Base-by-base conservation (phyloP, 345 rosid genomes). In the Excoecaria cochinchinensis region DNA sequence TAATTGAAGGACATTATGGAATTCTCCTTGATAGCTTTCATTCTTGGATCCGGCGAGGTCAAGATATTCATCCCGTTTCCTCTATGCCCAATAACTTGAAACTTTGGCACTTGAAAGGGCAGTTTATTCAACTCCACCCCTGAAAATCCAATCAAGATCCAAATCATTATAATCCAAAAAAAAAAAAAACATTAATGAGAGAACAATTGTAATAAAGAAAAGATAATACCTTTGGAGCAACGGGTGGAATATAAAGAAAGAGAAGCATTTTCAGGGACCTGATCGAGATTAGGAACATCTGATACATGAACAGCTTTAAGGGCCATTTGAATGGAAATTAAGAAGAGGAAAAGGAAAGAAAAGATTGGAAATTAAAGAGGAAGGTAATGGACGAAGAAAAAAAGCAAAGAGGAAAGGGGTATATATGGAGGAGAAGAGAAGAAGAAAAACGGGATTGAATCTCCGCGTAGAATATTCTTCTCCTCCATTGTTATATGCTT, bases 31-130 rank as follows among this genome's bases (percentile, higher is more conserved):
- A 89, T 74, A 25, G 85, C 89, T 82, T 68, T 86, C 87, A 86
- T 85, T 78, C 97, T 93, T 71, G 47, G 69, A 78, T 96, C 97
- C 40, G 80, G 46, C 0, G 96, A 84, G 40, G 87, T 89, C 76
- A 91, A 68, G 55, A 38, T 55, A 79, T 95, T 95, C 99, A 92
- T 95, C 0, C 99, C 99, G 52, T 82, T 84, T n/a, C 99, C 99
- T 78, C 99, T 83, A 36, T 95, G 99, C 3, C 99, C 99, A 24
- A 89, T 71, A 64, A 95, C 94, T 74, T 89, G 36, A 51, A 95
- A 95, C 81, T 89, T 87, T 0, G 95, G 89, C 19, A 82, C 62
- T 82, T 69, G 84, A 71, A 71, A 84, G 78, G 89, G 17, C 59
- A 69, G 74, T 44, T 44, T 64, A 11, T 71, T 76, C 75, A 77